phyloP scores from a whole-genome alignment of 805 yeast genomes.

The Candida nonsorbophila region DNA sequence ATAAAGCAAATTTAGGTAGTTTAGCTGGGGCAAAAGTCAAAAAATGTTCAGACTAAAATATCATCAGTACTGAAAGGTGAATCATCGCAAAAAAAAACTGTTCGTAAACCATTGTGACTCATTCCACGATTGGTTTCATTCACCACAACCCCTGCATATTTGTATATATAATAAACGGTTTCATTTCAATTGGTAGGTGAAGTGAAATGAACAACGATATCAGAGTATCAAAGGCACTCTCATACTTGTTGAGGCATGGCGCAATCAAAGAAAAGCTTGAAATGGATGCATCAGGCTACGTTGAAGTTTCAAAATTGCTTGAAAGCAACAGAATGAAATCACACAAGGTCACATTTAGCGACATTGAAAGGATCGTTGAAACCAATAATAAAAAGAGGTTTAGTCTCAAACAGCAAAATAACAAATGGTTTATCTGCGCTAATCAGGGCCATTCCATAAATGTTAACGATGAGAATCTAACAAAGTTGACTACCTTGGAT shows the following conservation, averaged over 20 bases:
- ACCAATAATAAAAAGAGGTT: slow-evolving; percentile 71
- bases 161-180: too few species aligned
- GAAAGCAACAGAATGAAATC: slow-evolving; percentile 54
- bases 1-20: slow-evolving; percentile 38
- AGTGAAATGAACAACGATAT: slow-evolving; percentile 45
- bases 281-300: slow-evolving; percentile 67
- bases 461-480: slow-evolving; percentile 35
- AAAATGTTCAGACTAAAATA: slow-evolving; percentile 14
- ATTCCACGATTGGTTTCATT: too few species aligned
- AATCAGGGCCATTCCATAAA: slow-evolving; percentile 85
- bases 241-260: slow-evolving; percentile 81
- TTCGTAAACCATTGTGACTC: too few species aligned
- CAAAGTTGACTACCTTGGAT: slow-evolving; percentile 29
- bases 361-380: slow-evolving; percentile 55
- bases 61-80: too few species aligned
- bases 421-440: slow-evolving; percentile 57
- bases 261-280: slow-evolving; percentile 63
- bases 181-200: too few species aligned
- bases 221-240: slow-evolving; percentile 65
- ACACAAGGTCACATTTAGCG: slow-evolving; percentile 48
- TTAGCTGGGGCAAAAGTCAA: slow-evolving; percentile 50
- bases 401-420: slow-evolving; percentile 33
- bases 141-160: too few species aligned
- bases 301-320: slow-evolving; percentile 49
- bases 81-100: slow-evolving; percentile 3